Base-by-base conservation (phyloP, 2,329 filamentous ascomycete species). In the Endoconidiophora polonica region DNA sequence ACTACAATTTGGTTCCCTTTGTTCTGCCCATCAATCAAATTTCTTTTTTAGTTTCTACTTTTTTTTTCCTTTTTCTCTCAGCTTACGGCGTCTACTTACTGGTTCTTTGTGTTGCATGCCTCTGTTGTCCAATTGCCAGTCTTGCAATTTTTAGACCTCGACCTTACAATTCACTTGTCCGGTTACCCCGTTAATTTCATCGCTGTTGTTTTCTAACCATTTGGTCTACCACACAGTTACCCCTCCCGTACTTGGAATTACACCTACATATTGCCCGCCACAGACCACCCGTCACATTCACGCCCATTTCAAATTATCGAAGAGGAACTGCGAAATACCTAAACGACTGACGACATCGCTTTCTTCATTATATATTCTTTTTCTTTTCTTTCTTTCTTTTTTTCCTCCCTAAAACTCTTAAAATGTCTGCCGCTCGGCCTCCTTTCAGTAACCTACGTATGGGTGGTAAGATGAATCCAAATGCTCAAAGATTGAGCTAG, bases 381-480 rank as follows among this genome's bases (percentile, higher is more conserved):
- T 42, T 48, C 24, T 36, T 33, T 42, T 38, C 14, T 42, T 23
- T 29, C 20, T 42, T 37, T 46, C 29, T 22, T 26, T 33, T 39
- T 40, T 38, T 45, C 44, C 44, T 44, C 16, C 18, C 29, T 29
- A 29, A 45, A 38, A 40, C 43, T 22, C 33, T 38, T 42, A 53
- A 36, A 42, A 53, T 46, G 43, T 49, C 47, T 49, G 46, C 50
- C 39, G 46, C 51, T 72, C 78, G 88, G 73, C 84, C 88, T 67
- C 82, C 86, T 63, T 94, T 96, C 70, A 77, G 74, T 63, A 76
- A 70, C 61, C 65, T 96, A 73, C 85, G 90, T 72, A 95, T 96
- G 87, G 91, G 90, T 79, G 91, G 90, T 95, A 75, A 81, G 86
- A 49, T 61, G 52, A 55, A 43, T 53, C 37, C 52, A 40, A 53